phyloP scores from a whole-genome alignment of 768 basidiomycete species.

The Mycena metata region DNA sequence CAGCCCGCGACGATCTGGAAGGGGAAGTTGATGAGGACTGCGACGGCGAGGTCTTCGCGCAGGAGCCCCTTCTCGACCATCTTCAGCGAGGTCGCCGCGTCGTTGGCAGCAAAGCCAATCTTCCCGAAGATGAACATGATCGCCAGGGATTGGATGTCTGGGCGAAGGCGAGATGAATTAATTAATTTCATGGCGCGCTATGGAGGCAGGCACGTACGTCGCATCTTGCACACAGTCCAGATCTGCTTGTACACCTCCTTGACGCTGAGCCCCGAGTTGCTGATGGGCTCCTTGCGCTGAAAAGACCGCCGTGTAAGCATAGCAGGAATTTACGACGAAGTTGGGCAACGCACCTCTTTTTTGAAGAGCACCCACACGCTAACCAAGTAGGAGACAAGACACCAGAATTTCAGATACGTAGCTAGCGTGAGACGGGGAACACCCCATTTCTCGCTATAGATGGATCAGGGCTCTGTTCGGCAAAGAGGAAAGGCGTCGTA shows the following conservation, averaged over 20 bases:
- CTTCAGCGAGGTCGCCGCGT: slow-evolving; percentile 91
- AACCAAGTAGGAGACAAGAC: slow-evolving; percentile 81
- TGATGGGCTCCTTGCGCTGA: slow-evolving; percentile 81
- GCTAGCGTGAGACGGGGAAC: slow-evolving; percentile 78
- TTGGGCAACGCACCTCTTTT: slow-evolving; percentile 75
- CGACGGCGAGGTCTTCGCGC: slow-evolving; percentile 95
- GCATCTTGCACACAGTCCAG: slow-evolving; percentile 92
- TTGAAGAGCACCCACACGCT: slow-evolving; percentile 94
- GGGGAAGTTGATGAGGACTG: slow-evolving; percentile 96
- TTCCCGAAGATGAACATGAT: slow-evolving; percentile 92
- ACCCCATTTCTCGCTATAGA: slow-evolving; percentile 76
- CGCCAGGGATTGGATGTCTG: slow-evolving; percentile 92
- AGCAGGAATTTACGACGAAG: not conserved
- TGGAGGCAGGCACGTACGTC: slow-evolving; percentile 68
- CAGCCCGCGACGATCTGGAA: slow-evolving; percentile 97
- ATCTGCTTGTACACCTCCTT: slow-evolving; percentile 93
- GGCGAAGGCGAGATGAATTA: slow-evolving; percentile 1
- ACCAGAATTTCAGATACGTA: slow-evolving; percentile 92
- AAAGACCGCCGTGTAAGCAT: slow-evolving; percentile 5
- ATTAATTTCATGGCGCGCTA: slow-evolving; percentile 13
- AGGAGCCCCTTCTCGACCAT: slow-evolving; percentile 96
- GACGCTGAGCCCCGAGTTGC: slow-evolving; percentile 89
- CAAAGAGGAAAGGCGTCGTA: slow-evolving; percentile 48
- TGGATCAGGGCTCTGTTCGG: not conserved
- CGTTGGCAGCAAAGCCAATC: slow-evolving; percentile 94